Conservation (phyloP, 129 eudicot species). For the Artemisia argyi region DNA sequence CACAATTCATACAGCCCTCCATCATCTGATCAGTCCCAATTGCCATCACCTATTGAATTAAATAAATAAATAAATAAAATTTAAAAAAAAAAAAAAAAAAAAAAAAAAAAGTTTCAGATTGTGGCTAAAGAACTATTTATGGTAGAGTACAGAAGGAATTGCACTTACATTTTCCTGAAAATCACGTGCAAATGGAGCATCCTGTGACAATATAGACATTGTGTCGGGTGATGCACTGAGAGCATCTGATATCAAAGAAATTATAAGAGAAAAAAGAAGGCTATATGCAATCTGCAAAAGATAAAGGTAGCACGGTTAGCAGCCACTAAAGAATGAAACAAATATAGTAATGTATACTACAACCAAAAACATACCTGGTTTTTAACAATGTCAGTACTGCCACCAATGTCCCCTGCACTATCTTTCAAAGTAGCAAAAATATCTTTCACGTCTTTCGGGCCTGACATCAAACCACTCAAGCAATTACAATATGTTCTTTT, state of each 20-base stretch:
- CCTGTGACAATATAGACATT: slow-evolving; percentile 59
- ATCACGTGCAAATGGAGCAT: slow-evolving; percentile 73
- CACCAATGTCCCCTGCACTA: slow-evolving; percentile 56
- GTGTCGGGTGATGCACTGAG: slow-evolving; percentile 70
- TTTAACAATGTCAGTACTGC: slow-evolving; percentile 55
- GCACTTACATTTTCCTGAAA: slow-evolving; percentile 79
- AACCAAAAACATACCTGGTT: slow-evolving; percentile 58
- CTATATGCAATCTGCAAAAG: slow-evolving; percentile 76
- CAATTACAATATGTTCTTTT: not conserved
- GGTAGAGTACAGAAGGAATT: slow-evolving; percentile 7
- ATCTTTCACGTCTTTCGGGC: slow-evolving; percentile 79
- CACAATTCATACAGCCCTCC: slow-evolving; percentile 84
- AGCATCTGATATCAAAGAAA: slow-evolving; percentile 89
- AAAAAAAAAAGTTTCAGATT: slow-evolving; percentile 18
- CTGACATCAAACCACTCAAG: slow-evolving; percentile 41
- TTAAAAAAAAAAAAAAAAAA: slow-evolving; percentile 9
- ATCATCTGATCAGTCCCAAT: slow-evolving; percentile 62
- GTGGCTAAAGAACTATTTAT: not conserved
- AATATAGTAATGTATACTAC: not conserved
- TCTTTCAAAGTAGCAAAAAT: slow-evolving; percentile 58
- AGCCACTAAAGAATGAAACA: not conserved
- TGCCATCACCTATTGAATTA: slow-evolving; percentile 56
- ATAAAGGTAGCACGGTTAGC: slow-evolving; percentile 7
- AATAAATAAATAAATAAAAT: slow-evolving; percentile 7
- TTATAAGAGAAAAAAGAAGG: slow-evolving; percentile 76